phyloP scores from a whole-genome alignment of 768 basidiomycete species.

The Macrolepiota fuliginosa region DNA sequence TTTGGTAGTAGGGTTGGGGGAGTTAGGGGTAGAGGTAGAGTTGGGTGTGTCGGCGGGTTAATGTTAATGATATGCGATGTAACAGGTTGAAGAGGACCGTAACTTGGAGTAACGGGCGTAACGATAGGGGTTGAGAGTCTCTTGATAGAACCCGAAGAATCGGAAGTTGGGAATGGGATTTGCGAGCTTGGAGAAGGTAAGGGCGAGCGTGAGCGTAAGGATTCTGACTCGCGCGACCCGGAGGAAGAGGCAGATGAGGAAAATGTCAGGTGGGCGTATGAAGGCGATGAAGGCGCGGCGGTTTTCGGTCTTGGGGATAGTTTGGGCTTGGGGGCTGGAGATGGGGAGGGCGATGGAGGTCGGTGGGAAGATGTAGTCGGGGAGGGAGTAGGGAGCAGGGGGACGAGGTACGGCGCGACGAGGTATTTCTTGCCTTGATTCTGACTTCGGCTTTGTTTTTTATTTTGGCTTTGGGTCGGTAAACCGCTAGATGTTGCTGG shows the following conservation, averaged over 20 bases:
- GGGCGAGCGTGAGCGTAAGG: conserved; percentile 15
- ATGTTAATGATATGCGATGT: neutral
- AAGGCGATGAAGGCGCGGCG: conserved; percentile 5
- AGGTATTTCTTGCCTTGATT: conserved; percentile 4
- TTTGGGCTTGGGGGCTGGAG: neutral
- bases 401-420: conserved; percentile 2
- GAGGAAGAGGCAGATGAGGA: conserved; percentile 14
- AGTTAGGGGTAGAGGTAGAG: conserved; percentile 19
- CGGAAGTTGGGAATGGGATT: neutral
- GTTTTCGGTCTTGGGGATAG: conserved; percentile 6
- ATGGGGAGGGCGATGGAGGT: neutral
- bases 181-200: neutral
- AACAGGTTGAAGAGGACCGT: neutral
- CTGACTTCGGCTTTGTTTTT: neutral
- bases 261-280: conserved; percentile 10
- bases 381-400: neutral
- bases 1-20: conserved; percentile 39
- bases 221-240: neutral
- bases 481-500: neutral
- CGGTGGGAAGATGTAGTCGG: neutral
- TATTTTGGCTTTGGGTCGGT: neutral
- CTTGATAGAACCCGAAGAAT: neutral
- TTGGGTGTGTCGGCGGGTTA: neutral
- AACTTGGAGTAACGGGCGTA: conserved; percentile 6
- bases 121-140: neutral